Evolutionary conservation across 1,284 basidiomycete genomes (phyloP).

Genomic region (Cryptococcus hybrid): DNA sequence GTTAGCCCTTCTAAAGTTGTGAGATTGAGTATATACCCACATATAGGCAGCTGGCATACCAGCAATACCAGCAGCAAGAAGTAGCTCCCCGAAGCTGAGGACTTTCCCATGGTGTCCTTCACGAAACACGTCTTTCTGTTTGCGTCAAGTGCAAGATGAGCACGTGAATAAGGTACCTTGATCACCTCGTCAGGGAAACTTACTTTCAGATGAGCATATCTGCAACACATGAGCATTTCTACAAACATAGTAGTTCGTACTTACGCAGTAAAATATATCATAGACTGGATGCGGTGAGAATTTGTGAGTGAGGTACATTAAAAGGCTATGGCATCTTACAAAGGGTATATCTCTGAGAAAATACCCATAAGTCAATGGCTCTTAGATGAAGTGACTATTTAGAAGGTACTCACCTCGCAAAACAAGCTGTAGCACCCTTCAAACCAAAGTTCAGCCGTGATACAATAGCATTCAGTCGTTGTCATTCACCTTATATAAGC

Average conservation of each 20-base stretch:
- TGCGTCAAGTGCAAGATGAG: no score
- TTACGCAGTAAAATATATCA: constrained; percentile 55
- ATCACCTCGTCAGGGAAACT: constrained; percentile 2
- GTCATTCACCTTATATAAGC: constrained; percentile 71
- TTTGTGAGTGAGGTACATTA: background rate
- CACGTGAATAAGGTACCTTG: constrained; percentile 57
- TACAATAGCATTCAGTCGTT: background rate
- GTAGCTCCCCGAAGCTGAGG: constrained; percentile 85
- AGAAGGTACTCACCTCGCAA: constrained; percentile 24
- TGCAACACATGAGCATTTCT: constrained; percentile 4
- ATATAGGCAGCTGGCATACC: constrained; percentile 75
- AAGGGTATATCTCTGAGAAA: constrained; percentile 77
- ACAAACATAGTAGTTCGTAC: constrained; percentile 6
- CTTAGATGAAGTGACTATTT: no score
- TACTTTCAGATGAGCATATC: constrained; percentile 49
- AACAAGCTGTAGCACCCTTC: constrained; percentile 42
- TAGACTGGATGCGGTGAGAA: constrained; percentile 28
- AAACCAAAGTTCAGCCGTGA: no score
- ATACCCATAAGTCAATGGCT: no score
- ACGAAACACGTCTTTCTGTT: constrained; percentile 87
- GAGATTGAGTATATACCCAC: constrained; percentile 7
- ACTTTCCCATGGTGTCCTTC: constrained; percentile 96
- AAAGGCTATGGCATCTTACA: constrained; percentile 28
- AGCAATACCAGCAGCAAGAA: constrained; percentile 57
- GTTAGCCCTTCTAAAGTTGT: no score